Evolutionary conservation across 2,329 filamentous ascomycete genomes (phyloP).

Genomic region (Fusarium sp.): DNA sequence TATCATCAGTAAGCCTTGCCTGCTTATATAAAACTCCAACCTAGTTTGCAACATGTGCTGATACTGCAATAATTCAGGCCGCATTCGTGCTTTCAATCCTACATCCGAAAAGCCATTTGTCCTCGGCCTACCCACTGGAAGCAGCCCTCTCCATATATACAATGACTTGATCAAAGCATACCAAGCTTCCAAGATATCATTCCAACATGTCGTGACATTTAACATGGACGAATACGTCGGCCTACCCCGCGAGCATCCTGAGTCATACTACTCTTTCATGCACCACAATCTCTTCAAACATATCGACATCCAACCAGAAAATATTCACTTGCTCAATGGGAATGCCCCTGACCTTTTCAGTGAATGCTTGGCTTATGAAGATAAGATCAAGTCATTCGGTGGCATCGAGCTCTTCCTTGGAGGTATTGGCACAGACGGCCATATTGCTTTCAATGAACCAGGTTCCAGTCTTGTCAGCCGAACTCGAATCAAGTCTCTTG

Average conservation of each 20-base stretch:
- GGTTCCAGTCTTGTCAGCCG: conserved; percentile 9
- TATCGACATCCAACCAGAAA: conserved; percentile 3
- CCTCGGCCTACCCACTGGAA: conserved; percentile 5
- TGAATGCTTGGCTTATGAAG: not conserved
- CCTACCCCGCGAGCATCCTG: conserved; percentile 3
- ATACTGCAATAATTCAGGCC: not conserved
- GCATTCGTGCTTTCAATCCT: not conserved
- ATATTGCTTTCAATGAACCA: conserved; percentile 14
- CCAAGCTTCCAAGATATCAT: conserved; percentile 5
- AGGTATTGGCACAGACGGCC: conserved; percentile 7
- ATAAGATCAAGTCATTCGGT: conserved; percentile 10
- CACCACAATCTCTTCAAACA: conserved; percentile 10
- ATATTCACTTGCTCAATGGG: not conserved
- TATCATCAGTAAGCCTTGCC: conserved; percentile 7
- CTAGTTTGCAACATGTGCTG: not conserved
- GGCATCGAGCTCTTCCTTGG: conserved; percentile 9
- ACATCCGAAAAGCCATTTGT: conserved; percentile 12
- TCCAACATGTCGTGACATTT: conserved; percentile 14
- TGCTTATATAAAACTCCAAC: not conserved
- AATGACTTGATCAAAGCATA: not conserved
- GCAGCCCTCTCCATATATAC: conserved; percentile 13
- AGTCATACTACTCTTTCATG: conserved; percentile 14
- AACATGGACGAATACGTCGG: conserved; percentile 22
- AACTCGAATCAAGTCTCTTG: conserved; percentile 13
- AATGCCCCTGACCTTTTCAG: not conserved